Percentiles rank a stretch among this genome's conserved stretches.
Conservation (phyloP, 2,329 filamentous ascomycete species). For the Thermothelomyces thermophilus region DNA sequence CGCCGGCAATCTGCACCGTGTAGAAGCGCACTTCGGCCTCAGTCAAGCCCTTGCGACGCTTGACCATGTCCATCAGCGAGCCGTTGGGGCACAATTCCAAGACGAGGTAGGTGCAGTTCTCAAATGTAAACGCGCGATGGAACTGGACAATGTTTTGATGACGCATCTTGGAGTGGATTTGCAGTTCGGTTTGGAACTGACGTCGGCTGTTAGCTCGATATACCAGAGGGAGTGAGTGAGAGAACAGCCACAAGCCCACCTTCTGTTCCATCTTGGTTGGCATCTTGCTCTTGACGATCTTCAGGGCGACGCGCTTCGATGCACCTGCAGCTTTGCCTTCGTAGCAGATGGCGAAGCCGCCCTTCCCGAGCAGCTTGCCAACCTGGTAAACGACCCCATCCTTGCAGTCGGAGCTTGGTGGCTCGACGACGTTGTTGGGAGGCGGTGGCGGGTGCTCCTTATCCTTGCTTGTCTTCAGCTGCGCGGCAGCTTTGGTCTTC, state of each 20-base stretch:
- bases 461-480: conserved; percentile 52
- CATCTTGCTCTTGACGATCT: conserved; percentile 81
- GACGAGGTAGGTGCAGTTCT: conserved; percentile 85
- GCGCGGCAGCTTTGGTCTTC: conserved; percentile 47
- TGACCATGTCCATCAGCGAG: conserved; percentile 96
- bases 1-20: conserved; percentile 88
- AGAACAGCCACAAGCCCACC: conserved; percentile 38
- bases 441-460: conserved; percentile 62
- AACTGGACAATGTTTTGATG: conserved; percentile 96
- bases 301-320: conserved; percentile 65
- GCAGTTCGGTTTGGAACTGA: conserved; percentile 73
- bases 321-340: conserved; percentile 60
- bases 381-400: conserved; percentile 68
- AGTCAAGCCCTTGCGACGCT: conserved; percentile 80
- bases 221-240: neutral
- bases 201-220: conserved; percentile 7
- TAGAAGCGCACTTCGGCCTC: conserved; percentile 93
- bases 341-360: conserved; percentile 78
- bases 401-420: conserved; percentile 60
- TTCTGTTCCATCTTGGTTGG: conserved; percentile 78
- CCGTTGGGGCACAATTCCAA: conserved; percentile 93
- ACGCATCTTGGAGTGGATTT: conserved; percentile 96
- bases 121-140: conserved; percentile 84
- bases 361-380: conserved; percentile 69
- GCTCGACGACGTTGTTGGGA: conserved; percentile 53